Percentiles rank a stretch among this genome's conserved stretches.
Evolutionary conservation across 176 grass and related monocot genomes (phyloP).

Genomic region (Juncus effusus): DNA sequence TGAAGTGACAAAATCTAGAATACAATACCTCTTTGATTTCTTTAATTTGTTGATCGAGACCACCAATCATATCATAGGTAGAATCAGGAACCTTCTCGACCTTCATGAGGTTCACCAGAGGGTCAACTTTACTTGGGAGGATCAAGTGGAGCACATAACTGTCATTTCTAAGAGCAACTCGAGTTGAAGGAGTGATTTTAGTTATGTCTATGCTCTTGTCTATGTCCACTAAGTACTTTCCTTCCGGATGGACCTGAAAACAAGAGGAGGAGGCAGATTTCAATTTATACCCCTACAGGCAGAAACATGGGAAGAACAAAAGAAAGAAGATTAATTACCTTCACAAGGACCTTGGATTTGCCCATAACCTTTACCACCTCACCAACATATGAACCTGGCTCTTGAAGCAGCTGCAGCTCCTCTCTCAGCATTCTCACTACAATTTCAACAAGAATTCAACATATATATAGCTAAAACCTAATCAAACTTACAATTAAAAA

Average conservation of each 20-base stretch:
- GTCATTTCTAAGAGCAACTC: constrained; percentile 97
- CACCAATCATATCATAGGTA: constrained; percentile 99
- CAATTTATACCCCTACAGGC: background rate
- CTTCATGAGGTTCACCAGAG: constrained; percentile 98
- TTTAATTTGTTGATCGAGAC: constrained; percentile 98
- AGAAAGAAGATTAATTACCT: constrained; percentile 43
- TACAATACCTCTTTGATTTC: constrained; percentile 95
- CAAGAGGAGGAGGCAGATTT: constrained; percentile 14
- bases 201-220: constrained; percentile 98
- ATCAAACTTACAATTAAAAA: background rate
- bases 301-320: background rate
- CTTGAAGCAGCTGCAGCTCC: constrained; percentile 92
- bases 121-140: constrained; percentile 95
- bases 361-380: constrained; percentile 99
- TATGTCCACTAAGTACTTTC: constrained; percentile 94
- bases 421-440: constrained; percentile 92
- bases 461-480: background rate
- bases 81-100: constrained; percentile 99
- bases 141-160: constrained; percentile 95
- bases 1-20: background rate
- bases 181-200: constrained; percentile 91
- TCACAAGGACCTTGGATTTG: constrained; percentile 97
- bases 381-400: constrained; percentile 91
- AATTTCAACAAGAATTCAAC: constrained; percentile 15
- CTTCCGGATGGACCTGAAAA: constrained; percentile 92